Conservation (phyloP, 345 rosid species). For the Brassica nigra region DNA sequence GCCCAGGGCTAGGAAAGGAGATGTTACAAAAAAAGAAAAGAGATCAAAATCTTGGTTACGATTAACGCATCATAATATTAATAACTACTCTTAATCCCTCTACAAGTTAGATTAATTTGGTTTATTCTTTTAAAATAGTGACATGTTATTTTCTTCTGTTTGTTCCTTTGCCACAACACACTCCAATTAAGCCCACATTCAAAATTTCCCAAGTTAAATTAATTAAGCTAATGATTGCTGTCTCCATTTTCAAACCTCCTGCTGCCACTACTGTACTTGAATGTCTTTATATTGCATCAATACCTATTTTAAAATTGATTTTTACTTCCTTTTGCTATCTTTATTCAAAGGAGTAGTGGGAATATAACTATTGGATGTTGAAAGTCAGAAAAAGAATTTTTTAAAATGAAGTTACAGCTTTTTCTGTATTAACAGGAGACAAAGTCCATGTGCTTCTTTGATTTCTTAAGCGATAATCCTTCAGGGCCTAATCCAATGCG, state of each 20-base stretch:
- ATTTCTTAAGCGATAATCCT: conserved; percentile 35
- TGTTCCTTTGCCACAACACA: conserved; percentile 7
- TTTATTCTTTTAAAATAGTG: not conserved
- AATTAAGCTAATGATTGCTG: conserved; percentile 47
- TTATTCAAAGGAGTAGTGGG: conserved; percentile 24
- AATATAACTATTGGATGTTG: conserved; percentile 34
- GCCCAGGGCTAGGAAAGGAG: not conserved
- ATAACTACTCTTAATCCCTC: not conserved
- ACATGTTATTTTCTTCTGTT: not conserved
- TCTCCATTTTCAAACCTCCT: conserved; percentile 42
- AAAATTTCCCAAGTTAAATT: not conserved
- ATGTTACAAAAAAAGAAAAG: not conserved
- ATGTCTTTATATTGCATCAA: conserved; percentile 31
- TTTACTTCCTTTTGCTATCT: conserved; percentile 17
- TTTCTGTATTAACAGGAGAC: conserved; percentile 34
- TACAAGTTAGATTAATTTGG: not conserved
- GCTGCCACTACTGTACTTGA: conserved; percentile 42
- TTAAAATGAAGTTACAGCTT: conserved; percentile 20
- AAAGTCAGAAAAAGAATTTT: conserved; percentile 26
- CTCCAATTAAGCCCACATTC: not conserved
- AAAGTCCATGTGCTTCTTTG: conserved; percentile 44
- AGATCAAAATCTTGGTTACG: not conserved
- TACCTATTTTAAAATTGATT: not conserved
- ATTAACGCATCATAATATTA: not conserved
- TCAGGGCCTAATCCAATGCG: conserved; percentile 31